Evolutionary conservation across 2,329 filamentous ascomycete species (phyloP), one percentile per base, ranked within the genome.

Genomic region (Torrubiellomyces zombiae): DNA sequence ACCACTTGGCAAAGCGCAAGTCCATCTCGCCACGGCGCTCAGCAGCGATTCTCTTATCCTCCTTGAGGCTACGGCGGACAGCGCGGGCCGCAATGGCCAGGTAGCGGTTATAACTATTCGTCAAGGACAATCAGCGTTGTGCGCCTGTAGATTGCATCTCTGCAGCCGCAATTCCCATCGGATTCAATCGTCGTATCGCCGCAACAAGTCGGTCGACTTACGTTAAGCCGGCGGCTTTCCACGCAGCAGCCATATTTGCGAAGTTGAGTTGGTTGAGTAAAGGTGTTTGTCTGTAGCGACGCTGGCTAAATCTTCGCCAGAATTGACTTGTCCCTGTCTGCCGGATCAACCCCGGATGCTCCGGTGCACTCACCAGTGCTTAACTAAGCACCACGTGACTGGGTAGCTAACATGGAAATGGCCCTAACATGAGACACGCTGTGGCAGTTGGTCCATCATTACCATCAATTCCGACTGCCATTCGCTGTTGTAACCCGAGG

Each of bases 151-250:
- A n/a, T n/a, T n/a, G n/a, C n/a, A n/a, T n/a, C n/a, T n/a, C n/a
- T n/a, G n/a, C n/a, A n/a, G n/a, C n/a, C n/a, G n/a, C n/a, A n/a
- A n/a, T n/a, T n/a, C n/a, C n/a, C n/a, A n/a, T n/a, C n/a, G n/a
- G n/a, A n/a, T n/a, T n/a, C n/a, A n/a, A n/a, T n/a, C n/a, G n/a
- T n/a, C n/a, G n/a, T n/a, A n/a, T n/a, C n/a, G n/a, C n/a, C n/a
- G n/a, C n/a, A 17, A 24, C 31, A 32, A 25, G 19, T 43, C 38
- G 45, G 47, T 51, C 42, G 41, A 67, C 81, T 57, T 78, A 93
- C 85, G 75, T 91, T 54, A 95, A 67, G 60, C 89, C 89, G 56
- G 89, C 81, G 52, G 85, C 73, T 79, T 94, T 95, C 89, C 86
- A 98, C 54, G 85, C 81, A 66, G 85, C 86, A 62, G 78, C 67